Base-by-base conservation (phyloP, 768 basidiomycete species). In the Suillus hirtellus region DNA sequence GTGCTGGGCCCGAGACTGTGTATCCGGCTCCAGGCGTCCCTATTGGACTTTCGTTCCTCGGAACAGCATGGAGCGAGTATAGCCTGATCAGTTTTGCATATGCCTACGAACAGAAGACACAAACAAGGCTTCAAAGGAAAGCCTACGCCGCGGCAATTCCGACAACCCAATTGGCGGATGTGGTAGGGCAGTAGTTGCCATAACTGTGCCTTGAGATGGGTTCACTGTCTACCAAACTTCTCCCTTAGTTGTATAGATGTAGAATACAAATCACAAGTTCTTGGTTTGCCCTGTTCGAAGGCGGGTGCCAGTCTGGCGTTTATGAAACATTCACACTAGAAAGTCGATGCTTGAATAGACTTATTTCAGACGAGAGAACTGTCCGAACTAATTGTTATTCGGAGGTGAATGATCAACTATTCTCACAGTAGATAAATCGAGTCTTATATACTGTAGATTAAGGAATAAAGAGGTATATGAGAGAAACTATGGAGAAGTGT, bases 141-240 rank as follows among this genome's bases (percentile, higher is more conserved):
- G 86, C 86, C 3, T 84, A 79, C 66, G 59, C 78, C 5, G 83
- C 76, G 14, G 86, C 86, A 8, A 82, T 87, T 31, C 87, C 86
- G 1, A 82, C 74, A 70, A 86, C 84, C 11, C 87, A 82, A 67
- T 67, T 82, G 31, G 65, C 34, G 17, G 77, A 82, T 58, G 73
- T 81, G 17, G 66, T 77, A 9, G 42, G 27, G 12, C 34, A 7
- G 40, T 55, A 47, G 27, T 54, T 62, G 58, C 17, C 15, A 21
- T 15, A 19, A 27, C 17, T 27, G 10, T 42, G 40, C 17, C 40
- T 27, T 19, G 15, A 42, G 40, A 58, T 42, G 24, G 11, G 12
- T 38, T 56, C 17, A 6, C 9, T 11, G 4, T 56, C 12, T 58
- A 58, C 8, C 50, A 53, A 37, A 58, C 17, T 5, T 6, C 55